Base-by-base conservation (phyloP, 768 basidiomycete species). In the Xerocomus brunneocitrinus region DNA sequence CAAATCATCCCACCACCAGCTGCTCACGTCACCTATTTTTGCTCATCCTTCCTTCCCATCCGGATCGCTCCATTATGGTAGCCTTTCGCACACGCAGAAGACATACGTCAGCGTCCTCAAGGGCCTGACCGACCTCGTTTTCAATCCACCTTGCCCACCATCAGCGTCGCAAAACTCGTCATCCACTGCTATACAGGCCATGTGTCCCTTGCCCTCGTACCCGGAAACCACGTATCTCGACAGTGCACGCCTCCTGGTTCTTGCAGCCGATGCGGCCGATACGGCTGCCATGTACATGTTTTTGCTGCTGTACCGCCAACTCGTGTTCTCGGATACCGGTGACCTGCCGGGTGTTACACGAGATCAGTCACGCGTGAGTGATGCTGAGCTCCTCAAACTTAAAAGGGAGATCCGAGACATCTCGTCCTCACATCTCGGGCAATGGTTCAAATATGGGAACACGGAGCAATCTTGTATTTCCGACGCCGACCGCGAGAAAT, bases 221-320 rank as follows among this genome's bases (percentile, higher is more conserved):
- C 90, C 86, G 5, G 92, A 94, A 72, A 91, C 90, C 4, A 74
- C 84, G 4, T 88, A 89, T 67, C 82, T 95, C 49, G 91, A 94
- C 73, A 81, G 78, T 53, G 72, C 80, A 40, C 87, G 91, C 28
- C 73, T 94, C 10, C 68, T 77, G 25, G 75, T 76, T 24, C 78
- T 92, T 56, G 80, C 80, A 59, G 74, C 80, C 39, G 93, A 95
- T 55, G 84, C 85, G 0, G 78, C 82, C 28, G 91, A 95, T 61
- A 74, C 85, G 40, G 81, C 82, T 19, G 81, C 85, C 42, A 70
- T 91, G 47, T 89, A 87, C 71, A 85, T 93, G 82, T 82, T 91
- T 59, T 74, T 91, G 34, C 74, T 93, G 62, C 81, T 92, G 22
- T 91, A 84, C 66, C 83, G 89, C 39, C 87, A 91, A 64, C 79